These are phyloP conservation scores for Tetradesmus obliquus DNA, from an alignment of 139 green algal genomes.

Conservation along the genomic window DNA sequence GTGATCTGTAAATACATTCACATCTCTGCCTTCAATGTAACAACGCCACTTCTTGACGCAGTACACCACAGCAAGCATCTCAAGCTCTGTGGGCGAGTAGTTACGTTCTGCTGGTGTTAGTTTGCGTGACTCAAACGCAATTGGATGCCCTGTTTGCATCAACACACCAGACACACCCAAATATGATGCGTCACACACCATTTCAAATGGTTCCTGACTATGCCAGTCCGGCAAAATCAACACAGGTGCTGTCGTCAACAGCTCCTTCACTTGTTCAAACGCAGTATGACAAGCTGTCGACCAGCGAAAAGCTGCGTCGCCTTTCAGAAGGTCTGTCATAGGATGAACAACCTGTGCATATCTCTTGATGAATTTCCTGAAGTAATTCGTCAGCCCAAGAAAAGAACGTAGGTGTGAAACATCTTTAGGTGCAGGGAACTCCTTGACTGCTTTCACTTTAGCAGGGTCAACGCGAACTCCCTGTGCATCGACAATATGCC, in stretches of 20 bases:
- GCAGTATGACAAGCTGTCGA: constrained; percentile 1
- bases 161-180: neutral
- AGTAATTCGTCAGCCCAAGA: constrained; percentile 71
- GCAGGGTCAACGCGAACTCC: constrained; percentile 48
- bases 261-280: constrained; percentile 43
- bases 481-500: constrained; percentile 48
- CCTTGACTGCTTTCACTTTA: constrained; percentile 56
- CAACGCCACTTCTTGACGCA: no score
- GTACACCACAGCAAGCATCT: constrained; percentile 30
- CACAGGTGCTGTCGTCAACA: constrained; percentile 47
- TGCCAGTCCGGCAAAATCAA: constrained; percentile 42
- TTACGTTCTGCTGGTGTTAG: neutral
- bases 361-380: constrained; percentile 55
- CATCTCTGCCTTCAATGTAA: no score
- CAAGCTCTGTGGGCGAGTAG: constrained; percentile 17
- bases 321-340: constrained; percentile 50
- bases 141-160: neutral
- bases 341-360: constrained; percentile 57
- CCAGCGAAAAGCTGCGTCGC: constrained; percentile 49
- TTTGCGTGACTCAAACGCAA: constrained; percentile 18
- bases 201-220: neutral
- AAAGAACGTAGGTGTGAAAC: constrained; percentile 59
- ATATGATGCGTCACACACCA: constrained; percentile 16
- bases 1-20: no score
- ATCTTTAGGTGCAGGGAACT: constrained; percentile 55